These are phyloP conservation scores for Macroventuria anomochaeta DNA, from an alignment of 2,329 filamentous ascomycete genomes.

Conservation along the genomic window DNA sequence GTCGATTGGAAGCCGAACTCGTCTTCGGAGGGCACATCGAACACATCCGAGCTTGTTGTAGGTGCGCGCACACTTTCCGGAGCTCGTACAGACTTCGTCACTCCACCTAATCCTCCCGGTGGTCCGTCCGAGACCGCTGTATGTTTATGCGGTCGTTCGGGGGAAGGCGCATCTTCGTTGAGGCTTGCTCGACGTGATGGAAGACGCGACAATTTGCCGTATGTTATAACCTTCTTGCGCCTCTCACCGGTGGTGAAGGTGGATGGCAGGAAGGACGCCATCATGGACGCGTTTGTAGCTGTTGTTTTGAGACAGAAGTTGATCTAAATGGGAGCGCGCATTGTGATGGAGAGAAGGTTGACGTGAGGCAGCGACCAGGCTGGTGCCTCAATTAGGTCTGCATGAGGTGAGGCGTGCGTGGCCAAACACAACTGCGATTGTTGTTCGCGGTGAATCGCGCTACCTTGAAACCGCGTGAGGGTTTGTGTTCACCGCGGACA, in stretches of 20 bases:
- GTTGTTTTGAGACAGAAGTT: slow-evolving; percentile 14
- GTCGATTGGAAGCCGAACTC: slow-evolving; percentile 23
- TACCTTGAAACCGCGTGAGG: background rate
- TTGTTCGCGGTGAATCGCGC: slow-evolving; percentile 17
- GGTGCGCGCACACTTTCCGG: slow-evolving; percentile 13
- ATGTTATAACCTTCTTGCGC: slow-evolving; percentile 49
- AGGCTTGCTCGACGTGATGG: slow-evolving; percentile 19
- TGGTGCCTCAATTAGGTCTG: background rate
- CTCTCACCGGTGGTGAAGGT: slow-evolving; percentile 40
- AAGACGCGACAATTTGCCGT: slow-evolving; percentile 46
- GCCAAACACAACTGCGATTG: background rate
- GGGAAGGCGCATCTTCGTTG: slow-evolving; percentile 40
- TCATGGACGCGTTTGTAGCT: slow-evolving; percentile 17
- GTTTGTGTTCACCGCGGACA: slow-evolving; percentile 4
- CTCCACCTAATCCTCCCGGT: slow-evolving; percentile 3
- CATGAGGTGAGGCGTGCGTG: background rate
- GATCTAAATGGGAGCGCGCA: slow-evolving; percentile 36
- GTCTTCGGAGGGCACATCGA: slow-evolving; percentile 53
- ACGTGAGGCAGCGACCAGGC: slow-evolving; percentile 10
- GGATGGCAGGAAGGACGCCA: slow-evolving; percentile 38
- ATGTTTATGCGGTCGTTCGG: slow-evolving; percentile 42
- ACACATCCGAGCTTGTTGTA: slow-evolving; percentile 36
- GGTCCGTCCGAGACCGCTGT: slow-evolving; percentile 11
- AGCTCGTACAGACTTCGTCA: slow-evolving; percentile 7
- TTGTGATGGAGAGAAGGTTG: slow-evolving; percentile 16